phyloP scores from a whole-genome alignment of 768 basidiomycete genomes.

The Coprinellus aureogranulatus region DNA sequence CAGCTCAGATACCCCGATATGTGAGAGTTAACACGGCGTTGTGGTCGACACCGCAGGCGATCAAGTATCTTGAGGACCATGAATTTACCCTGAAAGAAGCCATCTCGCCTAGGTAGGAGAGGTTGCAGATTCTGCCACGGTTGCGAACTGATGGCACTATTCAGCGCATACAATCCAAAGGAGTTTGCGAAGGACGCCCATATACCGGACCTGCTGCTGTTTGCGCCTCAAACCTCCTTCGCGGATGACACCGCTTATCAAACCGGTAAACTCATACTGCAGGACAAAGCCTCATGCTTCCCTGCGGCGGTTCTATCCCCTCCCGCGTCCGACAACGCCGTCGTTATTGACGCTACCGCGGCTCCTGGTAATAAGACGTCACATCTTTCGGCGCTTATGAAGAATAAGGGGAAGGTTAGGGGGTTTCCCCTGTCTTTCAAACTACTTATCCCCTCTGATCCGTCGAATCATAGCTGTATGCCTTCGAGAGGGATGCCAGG shows the following conservation, averaged over 20 bases:
- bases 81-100: conserved; percentile 58
- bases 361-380: conserved; percentile 99
- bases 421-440: background rate
- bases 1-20: conserved; percentile 79
- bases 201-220: conserved; percentile 77
- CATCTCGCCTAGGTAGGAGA: conserved; percentile 49
- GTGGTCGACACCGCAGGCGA: conserved; percentile 66
- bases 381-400: conserved; percentile 86
- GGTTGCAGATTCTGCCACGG: no score
- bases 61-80: conserved; percentile 50
- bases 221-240: conserved; percentile 65
- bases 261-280: conserved; percentile 82
- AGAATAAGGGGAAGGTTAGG: conserved; percentile 73
- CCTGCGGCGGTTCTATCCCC: conserved; percentile 86
- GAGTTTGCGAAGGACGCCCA: conserved; percentile 75
- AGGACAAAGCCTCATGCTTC: conserved; percentile 98
- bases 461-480: conserved; percentile 55
- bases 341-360: conserved; percentile 90
- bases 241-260: conserved; percentile 71
- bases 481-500: conserved; percentile 84
- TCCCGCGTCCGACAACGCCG: conserved; percentile 46
- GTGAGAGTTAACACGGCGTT: conserved; percentile 75
- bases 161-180: conserved; percentile 36
- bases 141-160: no score
- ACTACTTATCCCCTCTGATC: background rate